Evolutionary conservation across 2,329 filamentous ascomycete genomes (phyloP), one percentile per base, ranked within the genome.

Genomic region (Monosporascus ibericus): DNA sequence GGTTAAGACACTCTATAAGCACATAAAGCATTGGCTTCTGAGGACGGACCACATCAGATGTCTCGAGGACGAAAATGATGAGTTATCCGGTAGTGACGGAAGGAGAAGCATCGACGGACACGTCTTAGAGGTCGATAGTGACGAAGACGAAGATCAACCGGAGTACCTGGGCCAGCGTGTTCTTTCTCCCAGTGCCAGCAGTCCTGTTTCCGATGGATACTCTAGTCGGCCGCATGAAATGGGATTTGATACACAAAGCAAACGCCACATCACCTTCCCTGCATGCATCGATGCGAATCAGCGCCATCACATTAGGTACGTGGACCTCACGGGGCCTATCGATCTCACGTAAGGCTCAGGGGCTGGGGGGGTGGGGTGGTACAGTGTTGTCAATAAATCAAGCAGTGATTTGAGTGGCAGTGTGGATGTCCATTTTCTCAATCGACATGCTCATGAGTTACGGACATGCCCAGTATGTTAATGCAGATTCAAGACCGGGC

Each of bases 1-100:
- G 0, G 81, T 81, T 3, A 68, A 69, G 25, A 67, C 75, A 0
- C 60, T 83, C 0, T 81, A 77, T 55, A 62, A 65, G n/a, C 76
- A 80, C 48, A 60, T 83, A 8, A 66, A 73, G 18, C 55, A 64
- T 7, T 79, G 73, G 69, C 62, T 83, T 1, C 63, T 79, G 15
- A 55, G 64, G 1, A 62, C 72, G 20, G 79, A 82, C 50, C 64
- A 68, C 0, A 61, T 75, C 3, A 49, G 30, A 14, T 34, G 3
- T 34, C 30, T 60, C 25, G 60, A 63, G 24, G 47, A 50, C 3
- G 60, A 62, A 15, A 58, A 60, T 11, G 54, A 53, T 2, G 53
- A 48, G 25, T 46, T 56, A 9, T 6, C 51, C 6, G 57, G 58
- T 38, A 49, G 52, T 5, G 58, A 57, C 4, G 50, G 53, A 27